phyloP scores from a whole-genome alignment of 495 filamentous ascomycete genomes.

The Evansstolkia leycettana region DNA sequence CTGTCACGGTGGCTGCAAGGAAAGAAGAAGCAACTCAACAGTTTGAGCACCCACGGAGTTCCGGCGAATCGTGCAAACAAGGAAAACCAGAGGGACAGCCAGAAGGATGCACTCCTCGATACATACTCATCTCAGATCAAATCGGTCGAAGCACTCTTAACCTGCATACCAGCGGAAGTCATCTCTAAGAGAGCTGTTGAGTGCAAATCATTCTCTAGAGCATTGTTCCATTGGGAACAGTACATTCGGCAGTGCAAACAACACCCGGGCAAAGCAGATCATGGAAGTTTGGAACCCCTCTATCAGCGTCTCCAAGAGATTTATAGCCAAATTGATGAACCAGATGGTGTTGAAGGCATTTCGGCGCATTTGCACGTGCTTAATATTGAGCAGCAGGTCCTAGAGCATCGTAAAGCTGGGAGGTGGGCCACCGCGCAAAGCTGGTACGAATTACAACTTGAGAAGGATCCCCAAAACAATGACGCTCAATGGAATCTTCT shows the following conservation, averaged over 20 bases:
- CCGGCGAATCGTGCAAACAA: constrained; percentile 26
- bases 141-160: constrained; percentile 49
- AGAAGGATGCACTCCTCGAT: constrained; percentile 24
- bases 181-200: constrained; percentile 78
- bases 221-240: constrained; percentile 88
- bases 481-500: constrained; percentile 74
- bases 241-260: constrained; percentile 55
- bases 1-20: constrained; percentile 78
- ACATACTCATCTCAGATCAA: constrained; percentile 40
- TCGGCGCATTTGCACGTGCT: constrained; percentile 71
- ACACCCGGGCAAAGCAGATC: constrained; percentile 19
- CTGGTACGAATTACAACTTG: constrained; percentile 87
- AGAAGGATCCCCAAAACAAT: constrained; percentile 60
- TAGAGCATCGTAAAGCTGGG: constrained; percentile 87
- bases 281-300: constrained; percentile 40
- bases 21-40: constrained; percentile 50
- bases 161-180: constrained; percentile 67
- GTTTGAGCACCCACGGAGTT: constrained; percentile 19
- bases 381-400: constrained; percentile 79
- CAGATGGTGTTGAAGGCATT: constrained; percentile 91
- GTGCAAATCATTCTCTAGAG: constrained; percentile 83
- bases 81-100: constrained; percentile 19
- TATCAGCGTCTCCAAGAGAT: constrained; percentile 78
- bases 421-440: constrained; percentile 95
- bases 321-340: constrained; percentile 94